These are phyloP conservation scores for Claviceps capensis DNA, from an alignment of 2,329 filamentous ascomycete genomes.

Conservation along the genomic window DNA sequence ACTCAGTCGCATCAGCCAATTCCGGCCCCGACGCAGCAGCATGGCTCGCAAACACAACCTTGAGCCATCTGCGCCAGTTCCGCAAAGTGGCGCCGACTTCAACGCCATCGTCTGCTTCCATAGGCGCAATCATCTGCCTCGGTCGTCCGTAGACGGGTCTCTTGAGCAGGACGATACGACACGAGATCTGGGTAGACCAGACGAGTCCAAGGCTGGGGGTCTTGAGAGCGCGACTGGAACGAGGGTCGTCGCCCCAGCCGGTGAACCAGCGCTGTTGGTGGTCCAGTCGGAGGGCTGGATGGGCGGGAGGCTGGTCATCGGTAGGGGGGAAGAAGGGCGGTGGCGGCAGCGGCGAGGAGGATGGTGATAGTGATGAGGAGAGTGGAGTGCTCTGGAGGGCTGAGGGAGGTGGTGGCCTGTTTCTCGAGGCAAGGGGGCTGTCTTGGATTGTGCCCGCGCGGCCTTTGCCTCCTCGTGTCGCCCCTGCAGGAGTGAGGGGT, in stretches of 20 bases:
- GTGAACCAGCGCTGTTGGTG: slow-evolving; percentile 94
- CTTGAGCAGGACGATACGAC: slow-evolving; percentile 70
- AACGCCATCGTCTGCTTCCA: slow-evolving; percentile 25
- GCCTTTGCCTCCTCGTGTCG: background rate
- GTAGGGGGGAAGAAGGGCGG: slow-evolving; percentile 23
- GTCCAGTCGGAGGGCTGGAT: slow-evolving; percentile 55
- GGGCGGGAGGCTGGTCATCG: slow-evolving; percentile 19
- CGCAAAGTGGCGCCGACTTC: slow-evolving; percentile 32
- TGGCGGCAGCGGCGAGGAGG: background rate
- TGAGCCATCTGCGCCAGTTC: slow-evolving; percentile 64
- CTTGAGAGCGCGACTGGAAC: slow-evolving; percentile 42
- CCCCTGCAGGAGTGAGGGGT: background rate
- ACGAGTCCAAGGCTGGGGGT: slow-evolving; percentile 78
- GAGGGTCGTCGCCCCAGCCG: slow-evolving; percentile 70
- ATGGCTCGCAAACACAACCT: slow-evolving; percentile 82
- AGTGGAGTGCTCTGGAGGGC: background rate
- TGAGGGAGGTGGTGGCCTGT: slow-evolving; percentile 23
- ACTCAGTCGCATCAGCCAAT: slow-evolving; percentile 45
- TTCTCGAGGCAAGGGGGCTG: slow-evolving; percentile 36
- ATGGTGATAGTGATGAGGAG: slow-evolving; percentile 17
- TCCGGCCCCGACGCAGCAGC: slow-evolving; percentile 37
- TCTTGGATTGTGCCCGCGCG: slow-evolving; percentile 21
- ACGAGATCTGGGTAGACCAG: slow-evolving; percentile 81
- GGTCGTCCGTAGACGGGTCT: slow-evolving; percentile 38
- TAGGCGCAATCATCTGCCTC: slow-evolving; percentile 21